Base-by-base conservation (phyloP, 805 yeast species). In the Scheffersomyces amazonensis region DNA sequence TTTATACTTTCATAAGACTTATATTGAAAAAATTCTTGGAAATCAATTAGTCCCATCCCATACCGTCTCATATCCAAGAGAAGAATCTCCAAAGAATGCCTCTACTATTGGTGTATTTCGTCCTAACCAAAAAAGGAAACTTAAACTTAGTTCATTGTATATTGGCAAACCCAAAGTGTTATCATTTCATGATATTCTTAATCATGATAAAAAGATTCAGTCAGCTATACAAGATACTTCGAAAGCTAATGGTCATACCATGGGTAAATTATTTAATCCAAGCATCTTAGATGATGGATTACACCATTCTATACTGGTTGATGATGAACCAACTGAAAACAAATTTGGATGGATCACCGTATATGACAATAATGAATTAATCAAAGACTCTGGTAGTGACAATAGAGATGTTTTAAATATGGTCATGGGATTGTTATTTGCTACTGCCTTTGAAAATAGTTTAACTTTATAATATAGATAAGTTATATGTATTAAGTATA, bases 301-400 rank as follows among this genome's bases (percentile, higher is more conserved):
- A 4, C 66, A 67, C 37, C 80, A 84, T 0, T 62, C 62, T 11
- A n/a, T n/a, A n/a, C n/a, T n/a, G n/a, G n/a, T n/a, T n/a, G 87
- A 81, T 53, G 87, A 81, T 53, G 64, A 74, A 3, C 85, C 86
- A 0, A 77, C 75, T 52, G 78, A 75, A 34, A 69, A 63, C 39
- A 81, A 79, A 48, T 46, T 80, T 23, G 87, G 87, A 0, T 81
- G 87, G 87, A 55, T 81, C 2, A 80, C 86, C 0, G 60, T 81
- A 1, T 79, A 73, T 47, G 83, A 80, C 17, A 75, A 75, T 16
- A 42, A 40, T 4, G 31, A 40, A 5, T 20, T 60, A 5, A 55
- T 64, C 44, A 36, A 46, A 17, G n/a, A n/a, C n/a, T 54, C 51
- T 1, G 15, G 16, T 2, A 53, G 41, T 37, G 10, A 34, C 11